phyloP scores from a whole-genome alignment of 441 rosid genomes.

The Adansonia rubrostipa region DNA sequence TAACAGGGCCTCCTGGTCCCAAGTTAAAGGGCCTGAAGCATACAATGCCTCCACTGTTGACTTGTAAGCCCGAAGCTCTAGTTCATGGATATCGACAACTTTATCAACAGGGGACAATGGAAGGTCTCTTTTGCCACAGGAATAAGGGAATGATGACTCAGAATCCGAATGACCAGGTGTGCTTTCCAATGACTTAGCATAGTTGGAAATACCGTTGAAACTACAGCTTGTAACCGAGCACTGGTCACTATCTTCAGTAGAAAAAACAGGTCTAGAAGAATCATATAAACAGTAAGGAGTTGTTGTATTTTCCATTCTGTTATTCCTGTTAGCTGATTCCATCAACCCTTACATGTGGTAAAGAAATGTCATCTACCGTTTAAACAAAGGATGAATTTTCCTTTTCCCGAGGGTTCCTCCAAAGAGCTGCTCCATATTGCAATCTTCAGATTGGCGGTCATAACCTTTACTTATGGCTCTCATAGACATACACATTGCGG shows the following conservation, averaged over 20 bases:
- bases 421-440: not conserved
- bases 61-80: slow-evolving; percentile 42
- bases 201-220: slow-evolving; percentile 13
- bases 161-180: slow-evolving; percentile 28
- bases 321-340: slow-evolving; percentile 19
- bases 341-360: not conserved
- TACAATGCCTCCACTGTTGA: slow-evolving; percentile 40
- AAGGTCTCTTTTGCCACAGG: slow-evolving; percentile 4
- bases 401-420: slow-evolving; percentile 31
- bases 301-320: slow-evolving; percentile 19
- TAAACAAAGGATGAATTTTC: slow-evolving; percentile 9
- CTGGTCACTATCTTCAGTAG: slow-evolving; percentile 33
- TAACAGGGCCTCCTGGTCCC: slow-evolving; percentile 45
- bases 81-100: slow-evolving; percentile 31
- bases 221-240: slow-evolving; percentile 41
- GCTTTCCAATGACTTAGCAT: slow-evolving; percentile 27
- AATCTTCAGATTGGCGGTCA: slow-evolving; percentile 6
- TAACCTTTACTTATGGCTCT: slow-evolving; percentile 19
- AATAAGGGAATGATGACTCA: slow-evolving; percentile 32
- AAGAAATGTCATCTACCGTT: slow-evolving; percentile 26
- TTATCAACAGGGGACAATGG: not conserved
- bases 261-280: slow-evolving; percentile 31
- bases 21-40: slow-evolving; percentile 46
- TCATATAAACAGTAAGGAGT: slow-evolving; percentile 4
- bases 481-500: not conserved